Base-by-base conservation (phyloP, 139 green algal genomes). In the Auxenochlorella pyrenoidosa region DNA sequence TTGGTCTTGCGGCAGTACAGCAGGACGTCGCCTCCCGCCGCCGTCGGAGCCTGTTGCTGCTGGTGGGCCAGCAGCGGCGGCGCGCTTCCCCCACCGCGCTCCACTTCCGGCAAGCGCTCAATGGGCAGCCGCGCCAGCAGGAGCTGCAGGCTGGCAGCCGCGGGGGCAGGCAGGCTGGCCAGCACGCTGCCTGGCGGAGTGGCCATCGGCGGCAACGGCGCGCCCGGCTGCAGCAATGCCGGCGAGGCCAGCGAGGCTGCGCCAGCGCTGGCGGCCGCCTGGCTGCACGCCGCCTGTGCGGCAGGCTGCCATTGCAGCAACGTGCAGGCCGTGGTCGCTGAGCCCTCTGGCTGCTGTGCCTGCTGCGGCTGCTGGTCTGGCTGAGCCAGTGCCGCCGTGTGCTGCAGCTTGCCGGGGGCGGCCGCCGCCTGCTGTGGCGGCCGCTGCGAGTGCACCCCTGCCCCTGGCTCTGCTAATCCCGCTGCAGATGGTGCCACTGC, bases 1-100 rank as follows among this genome's bases (percentile, higher is more conserved):
- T 32, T 60, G 54, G 44, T 71, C n/a, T 63, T 65, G 54, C 51
- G 51, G 78, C 78, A 83, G 54, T 83, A 71, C n/a, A 83, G 78
- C 51, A 83, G n/a, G 0, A 83, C 78, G n/a, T 83, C 78, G n/a
- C n/a, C n/a, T n/a, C 30, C 78, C 78, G 15, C 44, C 44, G 12
- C 51, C 1, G 76, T 26, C 30, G 12, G 2, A 12, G 47, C 13
- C 30, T 18, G 26, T 26, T 19, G 43, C 28, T 47, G 75, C 12
- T 75, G 70, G 10, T 30, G 70, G 70, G 70, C 36, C 13, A 18
- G 34, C 36, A 12, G 18, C 15, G 18, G 22, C 13, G 36, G 70
- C 18, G 30, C 2, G 34, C 16, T 51, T 18, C 34, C 15, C 36
- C 36, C 36, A 36, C 15, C 70, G 70, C 19, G 36, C 15, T 30